Base-by-base conservation (phyloP, 23 red algal species). In the Gracilaria gracilis region DNA sequence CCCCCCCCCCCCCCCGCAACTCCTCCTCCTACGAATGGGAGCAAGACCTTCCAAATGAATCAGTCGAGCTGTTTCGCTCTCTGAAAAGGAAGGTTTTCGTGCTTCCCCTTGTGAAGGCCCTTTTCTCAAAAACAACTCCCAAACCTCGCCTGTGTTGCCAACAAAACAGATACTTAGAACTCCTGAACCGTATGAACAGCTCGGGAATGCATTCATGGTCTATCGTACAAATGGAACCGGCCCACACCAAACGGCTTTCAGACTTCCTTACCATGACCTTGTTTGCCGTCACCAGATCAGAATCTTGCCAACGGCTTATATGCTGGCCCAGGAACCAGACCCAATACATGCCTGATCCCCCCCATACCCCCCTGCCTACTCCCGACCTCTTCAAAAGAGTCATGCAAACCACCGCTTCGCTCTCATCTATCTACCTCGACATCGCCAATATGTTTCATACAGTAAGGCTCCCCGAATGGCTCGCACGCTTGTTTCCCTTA, bases 391-490 rank as follows among this genome's bases (percentile, higher is more conserved):
- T 85, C 81, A 38, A 36, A 32, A 66, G 13, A 4, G 25, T 70
- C 13, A 16, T 9, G 2, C 65, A 70, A 38, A 70, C 9, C 2
- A 11, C 23, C 4, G 28, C 14, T 2, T 25, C 65, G 24, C 65
- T 70, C 17, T 16, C 65, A 34, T 70, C 65, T 5, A 69, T 83
- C 15, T 83, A 64, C 29, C 55, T 83, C 35, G 79, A 83, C 54
- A 65, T 83, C 35, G 79, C 51, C 1, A 83, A 38, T 64, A 83
- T 83, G 51, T 83, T 83, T 48, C 79, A 83, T 27, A 83, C 47
- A 27, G 64, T 83, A 31, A 7, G 79, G 13, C 79, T 83, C n/a
- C 79, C 79, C 24, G 28, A 28, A 33, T 64, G 37, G 37, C 79
- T 64, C n/a, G 79, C 15, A 25, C 13, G 19, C 3, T 17, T 83